Evolutionary conservation across 2,329 filamentous ascomycete species (phyloP).

Genomic region (Calonectria crousiana): DNA sequence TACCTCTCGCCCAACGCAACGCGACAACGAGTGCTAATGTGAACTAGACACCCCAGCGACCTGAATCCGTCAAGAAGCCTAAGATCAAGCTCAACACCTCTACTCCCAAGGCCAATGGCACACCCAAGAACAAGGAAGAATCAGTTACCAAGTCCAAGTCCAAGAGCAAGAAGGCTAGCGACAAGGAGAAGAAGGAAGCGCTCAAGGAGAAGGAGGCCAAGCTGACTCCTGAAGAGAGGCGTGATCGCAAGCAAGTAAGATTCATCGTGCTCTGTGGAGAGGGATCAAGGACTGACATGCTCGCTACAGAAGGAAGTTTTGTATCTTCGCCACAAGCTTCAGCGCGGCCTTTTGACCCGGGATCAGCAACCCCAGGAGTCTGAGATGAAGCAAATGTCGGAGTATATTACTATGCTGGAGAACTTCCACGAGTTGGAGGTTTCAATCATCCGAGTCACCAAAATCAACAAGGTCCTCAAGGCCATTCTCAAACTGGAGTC

Average conservation of each 20-base stretch:
- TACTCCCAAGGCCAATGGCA: slow-evolving; percentile 78
- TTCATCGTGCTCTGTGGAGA: not conserved
- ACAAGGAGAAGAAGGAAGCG: slow-evolving; percentile 64
- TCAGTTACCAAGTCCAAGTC: slow-evolving; percentile 64
- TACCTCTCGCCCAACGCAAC: not conserved
- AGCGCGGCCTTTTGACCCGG: slow-evolving; percentile 90
- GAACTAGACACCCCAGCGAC: slow-evolving; percentile 65
- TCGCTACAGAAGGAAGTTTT: slow-evolving; percentile 77
- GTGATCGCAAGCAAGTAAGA: slow-evolving; percentile 69
- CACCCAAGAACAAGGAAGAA: slow-evolving; percentile 69
- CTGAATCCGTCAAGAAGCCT: slow-evolving; percentile 75
- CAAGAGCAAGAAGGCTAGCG: slow-evolving; percentile 68
- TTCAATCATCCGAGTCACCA: slow-evolving; percentile 88
- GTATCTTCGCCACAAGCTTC: slow-evolving; percentile 92
- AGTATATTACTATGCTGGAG: slow-evolving; percentile 85
- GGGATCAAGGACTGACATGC: slow-evolving; percentile 47
- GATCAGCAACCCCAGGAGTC: slow-evolving; percentile 89
- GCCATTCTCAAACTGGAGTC: slow-evolving; percentile 88
- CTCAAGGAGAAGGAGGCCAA: slow-evolving; percentile 72
- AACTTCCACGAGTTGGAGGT: slow-evolving; percentile 84
- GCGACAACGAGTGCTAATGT: slow-evolving; percentile 28
- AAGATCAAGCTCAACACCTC: slow-evolving; percentile 75
- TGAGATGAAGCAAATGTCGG: slow-evolving; percentile 83
- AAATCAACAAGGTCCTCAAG: slow-evolving; percentile 99
- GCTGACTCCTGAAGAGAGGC: slow-evolving; percentile 68